Evolutionary conservation across 2,329 filamentous ascomycete genomes (phyloP), one percentile per base, ranked within the genome.

Genomic region (Tolypocladium endophyticum): DNA sequence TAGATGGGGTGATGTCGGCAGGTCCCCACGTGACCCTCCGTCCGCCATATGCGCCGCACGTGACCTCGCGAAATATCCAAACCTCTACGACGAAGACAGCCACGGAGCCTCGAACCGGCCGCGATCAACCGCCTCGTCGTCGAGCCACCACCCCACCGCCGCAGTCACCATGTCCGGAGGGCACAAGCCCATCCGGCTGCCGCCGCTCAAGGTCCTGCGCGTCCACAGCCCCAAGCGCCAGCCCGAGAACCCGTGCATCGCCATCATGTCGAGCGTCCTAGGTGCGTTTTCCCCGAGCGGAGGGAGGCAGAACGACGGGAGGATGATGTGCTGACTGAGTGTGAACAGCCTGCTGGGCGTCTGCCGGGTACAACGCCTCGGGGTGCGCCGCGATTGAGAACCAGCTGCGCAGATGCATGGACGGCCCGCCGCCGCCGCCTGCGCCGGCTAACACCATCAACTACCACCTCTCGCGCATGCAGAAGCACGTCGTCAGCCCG

Each of bases 381-480:
- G 84, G 83, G 43, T 87, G 85, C 71, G 78, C 78, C 30, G 77
- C 78, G 50, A 70, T 87, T 64, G 85, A 87, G 73, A 78, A 79
- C 59, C 78, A 84, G 58, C 76, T 89, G 61, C 81, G 86, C 35
- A 73, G 75, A 38, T 89, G 86, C 76, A 96, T 97, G 91, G 93
- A 97, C 78, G 83, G 83, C 59, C 86, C 87, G 63, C 85, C 69
- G 79, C 79, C 72, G 61, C 67, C 75, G 52, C 67, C 74, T 16
- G 70, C 73, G 57, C 69, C 72, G 38, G 83, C 84, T 71, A 90
- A 87, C 78, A 93, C 86, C 73, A 92, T 97, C 83, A 97, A 97
- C 77, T 92, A 92, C 80, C 92, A 97, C 73, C 79, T 97, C 52
- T 83, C 84, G 65, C 85, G 94, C 79, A 95, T 79, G 83, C 87